Base-by-base conservation (phyloP, 2,329 filamentous ascomycete species). In the Geosmithia flava region DNA sequence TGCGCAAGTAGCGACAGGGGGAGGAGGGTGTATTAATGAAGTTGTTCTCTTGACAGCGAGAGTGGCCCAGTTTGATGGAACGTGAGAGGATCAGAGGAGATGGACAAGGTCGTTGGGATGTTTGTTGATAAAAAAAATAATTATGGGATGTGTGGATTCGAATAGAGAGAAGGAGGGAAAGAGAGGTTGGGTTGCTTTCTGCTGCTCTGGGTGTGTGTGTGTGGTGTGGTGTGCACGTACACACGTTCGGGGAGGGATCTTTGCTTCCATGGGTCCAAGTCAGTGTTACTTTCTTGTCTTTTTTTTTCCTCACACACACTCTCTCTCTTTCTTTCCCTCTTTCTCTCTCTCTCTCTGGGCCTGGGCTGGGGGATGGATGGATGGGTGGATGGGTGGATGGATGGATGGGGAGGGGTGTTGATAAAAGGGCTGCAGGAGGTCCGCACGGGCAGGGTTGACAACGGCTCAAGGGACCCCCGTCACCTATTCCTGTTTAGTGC, bases 201-300 rank as follows among this genome's bases (percentile, higher is more conserved):
- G n/a, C n/a, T n/a, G n/a, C n/a, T n/a, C 10, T 11, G 42, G 17
- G 43, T 55, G 56, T 55, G 55, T 54, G 53, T 59, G 52, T 19
- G 33, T 37, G 11, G 33, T 11, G 33, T 37, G 11, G 10, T 37
- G 33, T 37, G 11, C 33, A 37, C 33, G 37, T 17, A 27, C 15
- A 23, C 20, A 16, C 20, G 19, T 29, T 43, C 20, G 27, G 16
- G 30, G 29, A 15, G 10, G 11, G 41, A 30, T 17, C 19, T 23
- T 20, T 20, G 61, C 62, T 65, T 27, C 23, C 23, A 27, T 27
- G 65, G 67, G 63, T 66, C 61, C 59, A 58, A 55, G 61, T 66
- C 64, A 65, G 66, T 37, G 70, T 70, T 74, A 70, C 64, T 65
- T 72, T 69, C 71, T 66, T 62, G 16, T 11, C n/a, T 44, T n/a